Evolutionary conservation across 2,329 filamentous ascomycete genomes (phyloP), one percentile per base, ranked within the genome.

Genomic region (Ilyonectria destructans): DNA sequence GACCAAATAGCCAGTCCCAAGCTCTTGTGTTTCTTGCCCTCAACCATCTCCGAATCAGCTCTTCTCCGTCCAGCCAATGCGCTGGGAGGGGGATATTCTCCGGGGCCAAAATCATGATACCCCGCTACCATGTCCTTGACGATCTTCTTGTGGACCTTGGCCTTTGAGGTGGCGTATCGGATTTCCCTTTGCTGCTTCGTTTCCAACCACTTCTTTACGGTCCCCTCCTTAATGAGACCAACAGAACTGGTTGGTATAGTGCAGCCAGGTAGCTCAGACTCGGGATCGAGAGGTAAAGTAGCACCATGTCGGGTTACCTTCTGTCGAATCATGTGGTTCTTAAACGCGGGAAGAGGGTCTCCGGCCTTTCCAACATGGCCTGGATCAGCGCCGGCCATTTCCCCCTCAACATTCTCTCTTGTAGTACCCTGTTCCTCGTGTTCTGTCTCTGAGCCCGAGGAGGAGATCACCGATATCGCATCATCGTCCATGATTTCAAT

Each of bases 241-340:
- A 98, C 88, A 1, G 92, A 87, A 6, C 87, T 84, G 1, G 87
- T 83, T 1, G 88, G 82, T 21, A 97, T 82, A 19, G 73, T 90
- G 82, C 81, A 97, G 71, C 72, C 93, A 0, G 89, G 85, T 1
- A 97, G 85, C 4, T 93, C 88, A 0, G 86, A 83, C 21, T 90
- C 86, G 0, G 90, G 85, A 0, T 89, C 86, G 6, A 99, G 85
- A 0, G 90, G 87, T 66, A 91, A 90, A 23, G 95, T 91, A 13
- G 87, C 86, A 6, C 96, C 96, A 77, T 96, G 90, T 2, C 92
- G 87, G 68, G 93, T 93, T 21, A 98, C 91, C 31, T 92, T 87
- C 79, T 99, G 95, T 9, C 96, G 92, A 69, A 99, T 95, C 95
- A 98, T 98, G 79, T 97, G 91, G 67, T 92, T 86, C 59, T 89